Base-by-base conservation (phyloP, 2,329 filamentous ascomycete genomes). In the Orbilia brochopaga region DNA sequence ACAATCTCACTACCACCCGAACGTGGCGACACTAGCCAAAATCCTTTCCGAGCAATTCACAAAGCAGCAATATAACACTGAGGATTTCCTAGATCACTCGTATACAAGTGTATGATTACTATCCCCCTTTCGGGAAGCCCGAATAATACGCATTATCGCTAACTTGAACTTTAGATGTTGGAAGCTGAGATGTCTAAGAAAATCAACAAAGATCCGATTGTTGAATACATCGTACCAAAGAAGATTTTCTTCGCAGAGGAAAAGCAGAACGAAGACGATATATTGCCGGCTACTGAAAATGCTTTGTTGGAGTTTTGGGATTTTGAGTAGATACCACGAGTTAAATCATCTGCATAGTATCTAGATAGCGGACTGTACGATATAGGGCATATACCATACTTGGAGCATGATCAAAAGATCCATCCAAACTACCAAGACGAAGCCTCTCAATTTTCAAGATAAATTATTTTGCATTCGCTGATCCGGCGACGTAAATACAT, bases 1-100 rank as follows among this genome's bases (percentile, higher is more conserved):
- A 65, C 91, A 95, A 79, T 88, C 87, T 0, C 95, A 99, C 79
- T 97, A 96, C 80, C 94, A 99, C 78, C 94, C 95, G 13, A 99
- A 97, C 76, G 91, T 99, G 23, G 92, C 93, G 0, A 94, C 92
- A 1, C 87, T 99, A 75, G 89, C 92, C 50, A 94, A 92, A 80
- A 96, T 99, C 74, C 87, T 99, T 65, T 90, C 90, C 1, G 92
- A 97, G 80, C 94, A 97, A 79, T 99, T 97, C 79, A 99, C 94
- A 1, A 99, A 99, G 81, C 88, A 92, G 75, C 85, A 89, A 1
- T 99, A 97, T 80, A 94, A 92, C 76, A 81, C 97, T n/a, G 94
- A 99, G 78, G 94, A 99, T 78, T 99, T 99, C 80, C 81, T 97
- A 53, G 94, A 99, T 78, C 92, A 97, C 79, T 93, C 91, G 0